Evolutionary conservation across 2,329 filamentous ascomycete species (phyloP).

Genomic region (Colletotrichum trifolii): DNA sequence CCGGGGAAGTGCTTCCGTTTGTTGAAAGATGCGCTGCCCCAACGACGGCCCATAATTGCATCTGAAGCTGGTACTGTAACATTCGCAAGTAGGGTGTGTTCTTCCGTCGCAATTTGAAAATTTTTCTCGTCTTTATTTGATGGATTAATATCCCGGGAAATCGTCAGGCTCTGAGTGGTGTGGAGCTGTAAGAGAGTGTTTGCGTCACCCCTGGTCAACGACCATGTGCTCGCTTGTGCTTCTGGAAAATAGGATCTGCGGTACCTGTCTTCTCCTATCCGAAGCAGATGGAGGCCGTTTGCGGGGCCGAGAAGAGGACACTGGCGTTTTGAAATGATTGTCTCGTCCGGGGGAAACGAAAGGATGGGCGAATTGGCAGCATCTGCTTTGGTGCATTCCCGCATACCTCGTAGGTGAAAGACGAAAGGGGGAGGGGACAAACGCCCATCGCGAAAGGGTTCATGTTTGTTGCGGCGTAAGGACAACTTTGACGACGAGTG

Average conservation of each 20-base stretch:
- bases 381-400: slow-evolving; percentile 16
- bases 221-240: slow-evolving; percentile 33
- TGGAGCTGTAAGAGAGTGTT: slow-evolving; percentile 14
- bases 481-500: too few species aligned
- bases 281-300: slow-evolving; percentile 22
- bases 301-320: slow-evolving; percentile 26
- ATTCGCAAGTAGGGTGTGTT: too few species aligned
- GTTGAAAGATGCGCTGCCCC: neutral
- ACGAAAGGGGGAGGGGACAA: slow-evolving; percentile 1
- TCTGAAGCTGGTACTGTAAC: neutral
- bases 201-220: slow-evolving; percentile 31
- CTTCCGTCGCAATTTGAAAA: slow-evolving; percentile 21
- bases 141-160: slow-evolving; percentile 25
- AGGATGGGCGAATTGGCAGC: neutral
- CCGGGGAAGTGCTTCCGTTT: slow-evolving; percentile 36
- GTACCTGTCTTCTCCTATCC: slow-evolving; percentile 21
- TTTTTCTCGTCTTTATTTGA: slow-evolving; percentile 25
- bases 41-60: neutral
- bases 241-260: slow-evolving; percentile 38
- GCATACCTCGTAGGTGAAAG: slow-evolving; percentile 6
- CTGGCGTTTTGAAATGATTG: slow-evolving; percentile 33
- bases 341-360: slow-evolving; percentile 26
- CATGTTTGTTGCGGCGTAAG: too few species aligned
- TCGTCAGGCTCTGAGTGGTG: slow-evolving; percentile 24
- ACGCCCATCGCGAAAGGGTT: neutral